Conservation (phyloP, 768 basidiomycete genomes). For the Pilatotrama ljubarskyi region DNA sequence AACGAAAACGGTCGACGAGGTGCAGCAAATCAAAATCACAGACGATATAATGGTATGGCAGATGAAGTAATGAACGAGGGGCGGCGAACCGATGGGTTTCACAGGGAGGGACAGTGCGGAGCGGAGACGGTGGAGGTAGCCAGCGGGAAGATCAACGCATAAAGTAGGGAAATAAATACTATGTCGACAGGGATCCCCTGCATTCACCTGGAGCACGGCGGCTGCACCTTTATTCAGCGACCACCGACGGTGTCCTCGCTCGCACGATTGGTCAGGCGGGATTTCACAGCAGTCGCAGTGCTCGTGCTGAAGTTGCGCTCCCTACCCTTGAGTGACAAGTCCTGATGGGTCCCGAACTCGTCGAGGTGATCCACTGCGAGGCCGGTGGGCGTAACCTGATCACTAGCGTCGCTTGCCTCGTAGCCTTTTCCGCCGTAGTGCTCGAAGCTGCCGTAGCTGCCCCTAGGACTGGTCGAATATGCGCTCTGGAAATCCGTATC, state of each 20-base stretch:
- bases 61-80: background rate
- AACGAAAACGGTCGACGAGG: constrained; percentile 14
- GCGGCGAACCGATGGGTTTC: background rate
- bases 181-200: constrained; percentile 13
- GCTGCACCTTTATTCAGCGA: constrained; percentile 2
- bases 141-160: constrained; percentile 16
- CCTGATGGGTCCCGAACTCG: constrained; percentile 29
- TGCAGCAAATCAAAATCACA: constrained; percentile 2
- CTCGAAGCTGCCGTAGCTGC: constrained; percentile 57
- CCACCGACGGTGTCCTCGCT: constrained; percentile 42
- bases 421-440: constrained; percentile 11
- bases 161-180: constrained; percentile 25
- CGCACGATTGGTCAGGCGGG: constrained; percentile 32
- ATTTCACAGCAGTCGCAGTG: constrained; percentile 47
- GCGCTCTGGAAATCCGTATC: constrained; percentile 89
- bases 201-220: constrained; percentile 20
- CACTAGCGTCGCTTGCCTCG: constrained; percentile 17
- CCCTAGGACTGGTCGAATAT: constrained; percentile 73
- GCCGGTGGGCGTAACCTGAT: constrained; percentile 28
- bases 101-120: background rate
- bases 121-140: constrained; percentile 5
- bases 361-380: constrained; percentile 29
- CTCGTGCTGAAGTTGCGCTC: constrained; percentile 58
- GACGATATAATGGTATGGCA: constrained; percentile 1
- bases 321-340: constrained; percentile 36